Base-by-base conservation (phyloP, 495 filamentous ascomycete species). In the Trypethelium eluteriae region DNA sequence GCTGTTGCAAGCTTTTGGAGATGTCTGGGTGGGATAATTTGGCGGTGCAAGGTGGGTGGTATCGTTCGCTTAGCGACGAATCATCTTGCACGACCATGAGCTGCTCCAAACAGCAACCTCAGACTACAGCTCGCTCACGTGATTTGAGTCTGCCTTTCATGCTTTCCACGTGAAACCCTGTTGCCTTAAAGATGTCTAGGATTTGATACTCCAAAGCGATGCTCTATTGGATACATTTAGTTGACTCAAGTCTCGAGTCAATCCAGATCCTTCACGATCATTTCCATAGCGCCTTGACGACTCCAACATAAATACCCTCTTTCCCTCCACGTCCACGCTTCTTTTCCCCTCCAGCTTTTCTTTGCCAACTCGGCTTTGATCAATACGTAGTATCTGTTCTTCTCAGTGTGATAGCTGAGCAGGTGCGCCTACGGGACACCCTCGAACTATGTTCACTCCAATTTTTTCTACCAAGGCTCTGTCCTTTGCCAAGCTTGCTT, bases 51-150 rank as follows among this genome's bases (percentile, higher is more conserved):
- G 53, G 53, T 59, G 53, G 53, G 53, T 36, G 53, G 36, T 18
- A 14, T 36, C 32, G 53, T 59, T 59, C 53, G 53, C 53, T 59
- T 59, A 59, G 53, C 53, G 36, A 32, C 53, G 25, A 59, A 59
- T 59, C 11, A 59, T 18, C 25, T 59, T 59, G 53, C 53, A 18
- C 6, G 53, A 53, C 11, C 5, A 18, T 32, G 14, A 59, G 11
- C 5, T 18, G 5, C 7, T 14, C 49, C 49, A 1, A 53, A 53
- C 11, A 53, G 25, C 25, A 25, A 25, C 25, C 25, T 25, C 25
- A 25, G 25, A 25, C 25, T 25, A 25, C 25, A 25, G 25, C 25
- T 25, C 25, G 25, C 25, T 34, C 32, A 59, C 53, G 53, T 34
- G 32, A 36, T 36, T 14, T n/a, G 16, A 11, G 11, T 53, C 5